Evolutionary conservation across 2,329 filamentous ascomycete genomes (phyloP).

Genomic region (Aureobasidium subglaciale): DNA sequence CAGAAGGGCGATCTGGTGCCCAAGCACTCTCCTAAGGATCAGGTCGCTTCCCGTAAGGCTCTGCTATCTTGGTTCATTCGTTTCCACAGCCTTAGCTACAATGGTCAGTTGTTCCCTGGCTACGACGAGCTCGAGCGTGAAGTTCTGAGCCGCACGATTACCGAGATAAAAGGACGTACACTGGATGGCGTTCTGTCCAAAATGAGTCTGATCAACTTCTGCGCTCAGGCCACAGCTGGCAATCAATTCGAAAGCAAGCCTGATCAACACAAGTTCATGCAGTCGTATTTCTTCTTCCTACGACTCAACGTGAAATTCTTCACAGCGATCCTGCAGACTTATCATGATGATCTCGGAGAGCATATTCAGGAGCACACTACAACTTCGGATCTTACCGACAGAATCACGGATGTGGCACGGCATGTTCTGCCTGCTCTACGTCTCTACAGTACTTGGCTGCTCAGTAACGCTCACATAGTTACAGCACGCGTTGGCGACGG

Average conservation of each 20-base stretch:
- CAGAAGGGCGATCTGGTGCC: conserved; percentile 47
- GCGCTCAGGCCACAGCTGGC: conserved; percentile 67
- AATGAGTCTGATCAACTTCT: conserved; percentile 78
- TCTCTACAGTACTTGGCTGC: conserved; percentile 62
- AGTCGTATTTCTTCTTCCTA: conserved; percentile 55
- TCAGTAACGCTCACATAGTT: conserved; percentile 48
- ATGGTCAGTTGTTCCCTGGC: conserved; percentile 64
- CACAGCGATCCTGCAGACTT: conserved; percentile 60
- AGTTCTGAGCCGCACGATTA: conserved; percentile 68
- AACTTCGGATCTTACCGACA: conserved; percentile 38
- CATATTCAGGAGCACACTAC: conserved; percentile 16
- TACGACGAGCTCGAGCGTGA: conserved; percentile 80
- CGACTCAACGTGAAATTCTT: conserved; percentile 74
- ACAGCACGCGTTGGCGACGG: conserved; percentile 48
- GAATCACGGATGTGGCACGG: conserved; percentile 52
- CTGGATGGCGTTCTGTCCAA: conserved; percentile 63
- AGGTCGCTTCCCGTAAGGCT: conserved; percentile 52
- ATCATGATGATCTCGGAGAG: conserved; percentile 47
- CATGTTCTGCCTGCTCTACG: conserved; percentile 58
- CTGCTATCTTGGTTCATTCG: conserved; percentile 77
- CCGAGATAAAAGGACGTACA: conserved; percentile 62
- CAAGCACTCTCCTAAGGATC: conserved; percentile 33
- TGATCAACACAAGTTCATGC: conserved; percentile 28
- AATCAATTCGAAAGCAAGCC: conserved; percentile 51
- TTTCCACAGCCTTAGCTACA: conserved; percentile 78